Conservation (phyloP, 2,329 filamentous ascomycete genomes). For the Karstenula rhodostoma region DNA sequence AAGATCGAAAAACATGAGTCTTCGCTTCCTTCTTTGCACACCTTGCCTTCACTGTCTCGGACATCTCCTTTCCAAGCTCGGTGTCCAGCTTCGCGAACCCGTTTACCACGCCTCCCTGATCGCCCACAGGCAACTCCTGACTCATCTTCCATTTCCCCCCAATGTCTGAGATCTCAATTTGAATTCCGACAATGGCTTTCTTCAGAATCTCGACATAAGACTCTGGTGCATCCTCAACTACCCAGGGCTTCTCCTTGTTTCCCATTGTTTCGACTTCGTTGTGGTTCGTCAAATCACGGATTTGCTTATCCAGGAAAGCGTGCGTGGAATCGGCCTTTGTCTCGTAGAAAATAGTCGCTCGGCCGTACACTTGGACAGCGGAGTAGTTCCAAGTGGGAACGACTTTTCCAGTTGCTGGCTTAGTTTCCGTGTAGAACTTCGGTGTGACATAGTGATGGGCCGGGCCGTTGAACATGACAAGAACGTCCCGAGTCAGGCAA, state of each 20-base stretch:
- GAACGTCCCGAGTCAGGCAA: conserved; percentile 59
- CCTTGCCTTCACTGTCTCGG: conserved; percentile 40
- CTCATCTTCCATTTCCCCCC: conserved; percentile 43
- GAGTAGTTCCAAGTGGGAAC: conserved; percentile 77
- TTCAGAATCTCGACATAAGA: conserved; percentile 58
- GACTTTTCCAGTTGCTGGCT: conserved; percentile 70
- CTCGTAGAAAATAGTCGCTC: conserved; percentile 63
- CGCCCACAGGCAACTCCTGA: conserved; percentile 30
- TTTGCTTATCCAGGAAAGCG: conserved; percentile 60
- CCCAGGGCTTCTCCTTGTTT: conserved; percentile 62
- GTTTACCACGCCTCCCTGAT: conserved; percentile 60
- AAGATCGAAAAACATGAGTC: neutral
- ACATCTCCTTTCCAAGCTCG: conserved; percentile 43
- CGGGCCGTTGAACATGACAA: conserved; percentile 68
- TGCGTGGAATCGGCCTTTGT: conserved; percentile 55
- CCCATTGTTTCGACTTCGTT: conserved; percentile 66
- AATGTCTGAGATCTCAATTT: conserved; percentile 33
- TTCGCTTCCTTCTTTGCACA: neutral
- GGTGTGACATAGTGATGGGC: conserved; percentile 72
- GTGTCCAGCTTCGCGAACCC: conserved; percentile 61
- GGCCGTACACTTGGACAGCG: conserved; percentile 70
- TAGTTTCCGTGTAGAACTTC: conserved; percentile 70
- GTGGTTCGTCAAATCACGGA: conserved; percentile 61
- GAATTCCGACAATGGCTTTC: conserved; percentile 35
- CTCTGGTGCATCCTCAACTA: conserved; percentile 64